phyloP scores from a whole-genome alignment of 2,329 filamentous ascomycete genomes.

The Colletotrichum eremochloae region DNA sequence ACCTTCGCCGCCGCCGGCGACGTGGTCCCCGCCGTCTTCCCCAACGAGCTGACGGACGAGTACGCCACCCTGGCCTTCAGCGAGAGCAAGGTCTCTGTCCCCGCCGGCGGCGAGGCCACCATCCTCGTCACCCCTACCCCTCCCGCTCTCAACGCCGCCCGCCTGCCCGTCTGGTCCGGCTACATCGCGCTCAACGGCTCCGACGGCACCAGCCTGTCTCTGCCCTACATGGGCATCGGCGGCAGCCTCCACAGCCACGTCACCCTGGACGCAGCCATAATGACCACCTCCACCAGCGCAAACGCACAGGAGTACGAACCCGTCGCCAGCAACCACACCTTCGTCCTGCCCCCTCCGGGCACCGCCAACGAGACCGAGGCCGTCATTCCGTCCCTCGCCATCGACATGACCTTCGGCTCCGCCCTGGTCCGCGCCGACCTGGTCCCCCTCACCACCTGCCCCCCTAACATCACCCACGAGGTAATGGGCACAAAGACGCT shows the following conservation, averaged over 20 bases:
- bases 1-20: slow-evolving; percentile 56
- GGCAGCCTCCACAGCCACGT: slow-evolving; percentile 53
- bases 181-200: slow-evolving; percentile 57
- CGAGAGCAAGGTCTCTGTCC: slow-evolving; percentile 58
- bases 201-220: slow-evolving; percentile 52
- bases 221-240: slow-evolving; percentile 58
- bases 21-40: slow-evolving; percentile 58
- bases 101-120: slow-evolving; percentile 57
- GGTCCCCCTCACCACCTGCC: slow-evolving; percentile 53
- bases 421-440: slow-evolving; percentile 59
- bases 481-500: slow-evolving; percentile 56
- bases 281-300: slow-evolving; percentile 53
- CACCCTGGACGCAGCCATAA: slow-evolving; percentile 53
- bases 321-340: slow-evolving; percentile 54
- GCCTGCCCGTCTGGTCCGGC: slow-evolving; percentile 58
- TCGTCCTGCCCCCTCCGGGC: slow-evolving; percentile 58
- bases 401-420: slow-evolving; percentile 61
- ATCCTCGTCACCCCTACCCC: slow-evolving; percentile 61
- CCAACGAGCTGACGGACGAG: slow-evolving; percentile 57
- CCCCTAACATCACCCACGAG: slow-evolving; percentile 49
- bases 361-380: slow-evolving; percentile 49
- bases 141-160: slow-evolving; percentile 53
- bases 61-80: slow-evolving; percentile 60
- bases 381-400: slow-evolving; percentile 55
- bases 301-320: slow-evolving; percentile 40